Evolutionary conservation across 768 basidiomycete species (phyloP).

Genomic region (Macrolepiota albuminosa): DNA sequence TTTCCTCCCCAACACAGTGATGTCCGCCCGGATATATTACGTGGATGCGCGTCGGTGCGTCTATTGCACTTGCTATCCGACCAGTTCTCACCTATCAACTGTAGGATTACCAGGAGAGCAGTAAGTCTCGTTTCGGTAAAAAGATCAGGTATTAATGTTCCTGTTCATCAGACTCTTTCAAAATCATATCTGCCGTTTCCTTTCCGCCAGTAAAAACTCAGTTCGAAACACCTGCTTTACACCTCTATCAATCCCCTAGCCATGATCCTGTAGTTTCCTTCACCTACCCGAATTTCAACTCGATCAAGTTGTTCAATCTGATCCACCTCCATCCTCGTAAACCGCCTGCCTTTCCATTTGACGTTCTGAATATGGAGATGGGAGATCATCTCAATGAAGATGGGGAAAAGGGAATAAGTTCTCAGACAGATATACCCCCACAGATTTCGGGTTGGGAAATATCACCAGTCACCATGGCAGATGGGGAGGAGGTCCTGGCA

Average conservation of each 20-base stretch:
- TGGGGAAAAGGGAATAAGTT: constrained; percentile 1
- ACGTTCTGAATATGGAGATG: constrained; percentile 19
- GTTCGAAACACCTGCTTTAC: constrained; percentile 29
- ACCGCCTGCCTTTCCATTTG: constrained; percentile 37
- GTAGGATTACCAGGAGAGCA: constrained; percentile 75
- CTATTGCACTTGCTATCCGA: background rate
- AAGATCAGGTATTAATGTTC: background rate
- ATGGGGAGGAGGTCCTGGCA: constrained; percentile 27
- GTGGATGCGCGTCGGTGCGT: constrained; percentile 61
- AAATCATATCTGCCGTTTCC: constrained; percentile 45
- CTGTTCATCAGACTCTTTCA: constrained; percentile 55
- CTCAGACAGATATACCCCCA: constrained; percentile 4
- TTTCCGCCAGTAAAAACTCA: constrained; percentile 35
- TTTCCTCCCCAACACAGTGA: constrained; percentile 43
- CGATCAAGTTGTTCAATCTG: constrained; percentile 42
- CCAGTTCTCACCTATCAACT: background rate
- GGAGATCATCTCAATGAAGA: constrained; percentile 25
- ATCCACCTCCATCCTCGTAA: constrained; percentile 39
- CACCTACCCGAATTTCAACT: constrained; percentile 31
- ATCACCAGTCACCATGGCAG: background rate
- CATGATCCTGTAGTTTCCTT: constrained; percentile 53
- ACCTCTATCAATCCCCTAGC: constrained; percentile 36
- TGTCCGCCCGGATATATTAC: constrained; percentile 31
- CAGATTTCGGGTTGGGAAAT: constrained; percentile 20
- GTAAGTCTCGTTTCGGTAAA: constrained; percentile 32